These are phyloP conservation scores for Abrus precatorius DNA, from an alignment of 306 rosid genomes.

Conservation along the genomic window DNA sequence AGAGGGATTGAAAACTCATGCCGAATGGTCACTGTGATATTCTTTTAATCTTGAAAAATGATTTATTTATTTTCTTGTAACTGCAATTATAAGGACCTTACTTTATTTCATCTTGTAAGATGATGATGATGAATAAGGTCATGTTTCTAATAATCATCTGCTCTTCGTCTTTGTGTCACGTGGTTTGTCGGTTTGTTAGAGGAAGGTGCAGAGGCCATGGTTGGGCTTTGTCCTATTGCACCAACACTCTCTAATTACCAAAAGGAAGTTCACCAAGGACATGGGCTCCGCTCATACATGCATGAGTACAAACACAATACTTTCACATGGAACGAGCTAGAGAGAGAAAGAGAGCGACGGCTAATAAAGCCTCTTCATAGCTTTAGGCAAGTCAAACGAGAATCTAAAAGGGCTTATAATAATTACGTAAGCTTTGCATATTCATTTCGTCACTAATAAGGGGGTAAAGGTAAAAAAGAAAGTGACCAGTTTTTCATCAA, in stretches of 20 bases:
- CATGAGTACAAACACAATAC: conserved; percentile 53
- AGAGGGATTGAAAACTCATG: conserved; percentile 12
- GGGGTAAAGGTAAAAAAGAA: conserved; percentile 37
- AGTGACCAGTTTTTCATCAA: conserved; percentile 36
- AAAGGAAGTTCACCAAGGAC: conserved; percentile 40
- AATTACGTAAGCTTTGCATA: conserved; percentile 68
- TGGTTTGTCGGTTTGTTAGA: conserved; percentile 74
- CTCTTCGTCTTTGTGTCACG: conserved; percentile 57
- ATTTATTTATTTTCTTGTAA: background rate
- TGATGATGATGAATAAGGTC: conserved; percentile 58
- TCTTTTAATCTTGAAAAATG: background rate
- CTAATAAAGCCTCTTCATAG: conserved; percentile 32
- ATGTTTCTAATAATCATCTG: conserved; percentile 55
- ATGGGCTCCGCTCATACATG: conserved; percentile 56
- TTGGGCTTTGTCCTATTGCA: conserved; percentile 56
- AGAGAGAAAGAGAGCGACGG: conserved; percentile 26
- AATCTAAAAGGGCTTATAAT: conserved; percentile 44
- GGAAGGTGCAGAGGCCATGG: conserved; percentile 60
- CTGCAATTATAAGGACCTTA: conserved; percentile 53
- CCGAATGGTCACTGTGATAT: conserved; percentile 33
- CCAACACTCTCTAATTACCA: conserved; percentile 36
- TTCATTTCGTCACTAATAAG: conserved; percentile 57
- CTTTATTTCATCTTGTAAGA: conserved; percentile 50
- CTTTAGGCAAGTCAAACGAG: conserved; percentile 62
- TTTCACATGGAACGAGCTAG: conserved; percentile 20